Base-by-base conservation (phyloP, 2,329 filamentous ascomycete genomes). In the Curvularia sp. region DNA sequence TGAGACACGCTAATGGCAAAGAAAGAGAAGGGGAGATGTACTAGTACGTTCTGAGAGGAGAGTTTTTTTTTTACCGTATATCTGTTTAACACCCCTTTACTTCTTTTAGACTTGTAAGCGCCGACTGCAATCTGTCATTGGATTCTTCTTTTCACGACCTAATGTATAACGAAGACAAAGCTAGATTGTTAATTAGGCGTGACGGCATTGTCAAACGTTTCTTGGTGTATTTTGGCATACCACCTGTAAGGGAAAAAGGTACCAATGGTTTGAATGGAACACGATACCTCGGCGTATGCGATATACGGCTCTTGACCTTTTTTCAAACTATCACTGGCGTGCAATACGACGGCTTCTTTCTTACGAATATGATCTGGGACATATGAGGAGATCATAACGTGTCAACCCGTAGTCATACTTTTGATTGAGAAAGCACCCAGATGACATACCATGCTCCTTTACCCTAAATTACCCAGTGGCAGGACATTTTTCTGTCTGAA, bases 1-100 rank as follows among this genome's bases (percentile, higher is more conserved):
- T 42, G 47, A 62, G 52, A 23, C 57, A 52, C 48, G 63, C 55
- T 47, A 57, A 54, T 56, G 65, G 58, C 6, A 56, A 59, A 30
- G 59, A 61, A 8, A 58, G 57, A 32, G 61, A 61, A 36, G 62
- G 63, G 48, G 64, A 59, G 51, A 62, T 65, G 61, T 72, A 63
- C 60, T 73, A 71, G 65, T 65, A 64, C 53, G 38, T 51, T 53
- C 50, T 47, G 27, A 42, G 15, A n/a, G 15, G 48, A 25, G 48
- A 15, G 23, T 32, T 47, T 43, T 54, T 27, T 32, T 48, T 36
- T 47, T 41, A 21, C 42, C 34, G 30, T 47, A 42, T 39, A 38
- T 28, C 38, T 34, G 41, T 36, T 30, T 39, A 57, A 28, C 36
- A 38, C 23, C 21, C 43, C 18, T 47, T 36, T 15, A 18, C 36